These are phyloP conservation scores for Mycena filopes DNA, from an alignment of 768 basidiomycete genomes.

Conservation along the genomic window DNA sequence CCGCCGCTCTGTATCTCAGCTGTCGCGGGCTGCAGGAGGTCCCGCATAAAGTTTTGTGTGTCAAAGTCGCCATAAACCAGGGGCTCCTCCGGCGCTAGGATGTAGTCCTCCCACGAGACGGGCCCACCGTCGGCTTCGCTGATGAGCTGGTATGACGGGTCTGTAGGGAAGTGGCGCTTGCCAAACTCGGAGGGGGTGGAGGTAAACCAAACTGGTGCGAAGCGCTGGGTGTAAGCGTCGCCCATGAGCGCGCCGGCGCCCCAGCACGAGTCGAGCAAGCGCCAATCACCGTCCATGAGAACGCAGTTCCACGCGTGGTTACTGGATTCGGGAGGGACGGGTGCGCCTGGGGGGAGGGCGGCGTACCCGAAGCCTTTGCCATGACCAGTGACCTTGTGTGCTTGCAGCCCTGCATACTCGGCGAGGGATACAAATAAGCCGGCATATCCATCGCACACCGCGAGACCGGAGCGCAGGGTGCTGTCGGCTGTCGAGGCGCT, in stretches of 20 bases:
- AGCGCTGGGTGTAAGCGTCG: slow-evolving; percentile 45
- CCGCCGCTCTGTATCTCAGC: slow-evolving; percentile 47
- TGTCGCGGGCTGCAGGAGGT: slow-evolving; percentile 48
- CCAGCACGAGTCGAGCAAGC: slow-evolving; percentile 60
- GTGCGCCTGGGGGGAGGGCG: slow-evolving; percentile 43
- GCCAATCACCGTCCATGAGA: slow-evolving; percentile 56
- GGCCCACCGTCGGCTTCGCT: slow-evolving; percentile 50
- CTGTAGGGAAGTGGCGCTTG: slow-evolving; percentile 55
- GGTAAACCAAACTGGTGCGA: slow-evolving; percentile 55
- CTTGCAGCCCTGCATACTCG: slow-evolving; percentile 51
- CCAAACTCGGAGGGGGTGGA: slow-evolving; percentile 56
- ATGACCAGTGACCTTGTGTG: slow-evolving; percentile 54
- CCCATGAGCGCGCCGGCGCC: slow-evolving; percentile 56
- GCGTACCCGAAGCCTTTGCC: slow-evolving; percentile 58
- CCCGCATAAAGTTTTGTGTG: slow-evolving; percentile 44
- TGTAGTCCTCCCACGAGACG: slow-evolving; percentile 57
- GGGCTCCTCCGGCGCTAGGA: slow-evolving; percentile 52
- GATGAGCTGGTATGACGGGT: slow-evolving; percentile 55
- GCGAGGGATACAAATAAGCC: slow-evolving; percentile 54
- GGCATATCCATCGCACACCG: slow-evolving; percentile 62
- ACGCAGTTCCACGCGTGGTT: slow-evolving; percentile 64
- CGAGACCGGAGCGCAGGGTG: slow-evolving; percentile 54
- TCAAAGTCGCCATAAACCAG: slow-evolving; percentile 48
- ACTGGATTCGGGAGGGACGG: slow-evolving; percentile 47
- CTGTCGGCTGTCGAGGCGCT: slow-evolving; percentile 47